Percentiles rank a stretch among this genome's conserved stretches.
phyloP scores from a whole-genome alignment of 2,329 filamentous ascomycete genomes.

The Aureobasidium sp. region DNA sequence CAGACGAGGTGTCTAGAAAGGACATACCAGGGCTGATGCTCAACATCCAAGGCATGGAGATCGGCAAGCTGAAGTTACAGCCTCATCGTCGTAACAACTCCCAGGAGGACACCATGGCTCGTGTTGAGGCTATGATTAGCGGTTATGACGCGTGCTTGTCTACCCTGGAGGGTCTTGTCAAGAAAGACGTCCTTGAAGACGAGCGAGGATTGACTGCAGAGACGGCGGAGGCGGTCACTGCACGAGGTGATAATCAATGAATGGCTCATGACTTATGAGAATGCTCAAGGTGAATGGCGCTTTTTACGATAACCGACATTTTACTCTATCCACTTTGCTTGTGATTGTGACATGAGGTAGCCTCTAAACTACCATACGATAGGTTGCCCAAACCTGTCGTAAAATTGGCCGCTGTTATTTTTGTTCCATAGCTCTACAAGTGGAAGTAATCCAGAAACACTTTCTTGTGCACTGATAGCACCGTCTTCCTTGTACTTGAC shows the following conservation, averaged over 20 bases:
- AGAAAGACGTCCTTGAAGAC: slow-evolving; percentile 8
- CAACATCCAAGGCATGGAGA: slow-evolving; percentile 45
- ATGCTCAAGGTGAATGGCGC: not conserved
- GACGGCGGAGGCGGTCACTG: not conserved
- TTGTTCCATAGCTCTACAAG: slow-evolving; percentile 39
- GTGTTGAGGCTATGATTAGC: slow-evolving; percentile 22
- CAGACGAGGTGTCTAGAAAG: slow-evolving; percentile 35
- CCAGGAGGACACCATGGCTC: slow-evolving; percentile 21
- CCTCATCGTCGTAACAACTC: slow-evolving; percentile 13
- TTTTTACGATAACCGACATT: not conserved
- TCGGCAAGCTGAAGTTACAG: slow-evolving; percentile 6
- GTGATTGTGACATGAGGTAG: not conserved
- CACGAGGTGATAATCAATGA: not conserved
- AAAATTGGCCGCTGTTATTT: slow-evolving; percentile 43
- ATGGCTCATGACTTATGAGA: slow-evolving; percentile 1
- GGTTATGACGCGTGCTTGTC: slow-evolving; percentile 19
- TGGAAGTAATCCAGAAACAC: slow-evolving; percentile 41
- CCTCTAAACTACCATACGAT: slow-evolving; percentile 43
- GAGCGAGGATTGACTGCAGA: not conserved
- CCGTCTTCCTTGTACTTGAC: slow-evolving; percentile 51
- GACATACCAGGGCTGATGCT: slow-evolving; percentile 62
- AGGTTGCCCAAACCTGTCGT: slow-evolving; percentile 47
- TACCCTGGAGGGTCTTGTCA: slow-evolving; percentile 21
- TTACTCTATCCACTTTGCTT: not conserved
- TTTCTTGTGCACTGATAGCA: slow-evolving; percentile 47